These are phyloP conservation scores for Saccharomycopsis schoenii DNA, from an alignment of 805 yeast species.

Conservation along the genomic window DNA sequence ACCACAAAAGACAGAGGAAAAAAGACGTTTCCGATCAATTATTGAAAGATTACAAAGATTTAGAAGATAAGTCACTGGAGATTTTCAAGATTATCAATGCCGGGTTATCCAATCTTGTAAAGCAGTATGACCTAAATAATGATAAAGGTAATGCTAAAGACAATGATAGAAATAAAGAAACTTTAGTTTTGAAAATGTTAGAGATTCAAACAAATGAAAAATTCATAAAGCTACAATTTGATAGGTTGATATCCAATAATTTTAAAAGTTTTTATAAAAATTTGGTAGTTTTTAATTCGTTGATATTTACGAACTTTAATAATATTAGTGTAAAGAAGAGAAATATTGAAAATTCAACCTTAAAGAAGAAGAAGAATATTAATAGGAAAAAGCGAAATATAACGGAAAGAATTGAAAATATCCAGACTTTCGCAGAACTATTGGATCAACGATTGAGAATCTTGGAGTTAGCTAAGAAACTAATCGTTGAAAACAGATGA, in stretches of 20 bases:
- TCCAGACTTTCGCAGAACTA: slow-evolving; percentile 15
- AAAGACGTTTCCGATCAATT: not conserved
- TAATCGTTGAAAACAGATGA: not conserved
- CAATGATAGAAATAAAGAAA: slow-evolving; percentile 4
- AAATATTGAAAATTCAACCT: too few species aligned
- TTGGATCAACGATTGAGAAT: slow-evolving; percentile 17
- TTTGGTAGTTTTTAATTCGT: slow-evolving; percentile 1
- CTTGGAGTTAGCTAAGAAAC: slow-evolving; percentile 13
- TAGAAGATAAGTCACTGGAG: not conserved
- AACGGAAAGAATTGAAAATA: slow-evolving; percentile 6
- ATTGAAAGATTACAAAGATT: not conserved
- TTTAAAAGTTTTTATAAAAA: slow-evolving; percentile 10
- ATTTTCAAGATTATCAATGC: not conserved
- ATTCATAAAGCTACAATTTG: slow-evolving; percentile 7
- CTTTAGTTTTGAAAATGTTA: slow-evolving; percentile 11
- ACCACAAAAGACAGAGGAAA: not conserved
- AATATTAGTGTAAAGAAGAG: not conserved
- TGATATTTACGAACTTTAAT: slow-evolving; percentile 7
- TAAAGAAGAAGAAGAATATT: not conserved
- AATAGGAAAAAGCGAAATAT: slow-evolving; percentile 1
- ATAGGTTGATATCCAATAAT: not conserved
- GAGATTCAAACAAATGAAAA: slow-evolving; percentile 15
- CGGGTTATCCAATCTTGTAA: not conserved
- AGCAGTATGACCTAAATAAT: not conserved
- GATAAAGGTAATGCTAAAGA: not conserved